phyloP scores from a whole-genome alignment of 78 protist genomes.

The Polysphondylium violaceum region DNA sequence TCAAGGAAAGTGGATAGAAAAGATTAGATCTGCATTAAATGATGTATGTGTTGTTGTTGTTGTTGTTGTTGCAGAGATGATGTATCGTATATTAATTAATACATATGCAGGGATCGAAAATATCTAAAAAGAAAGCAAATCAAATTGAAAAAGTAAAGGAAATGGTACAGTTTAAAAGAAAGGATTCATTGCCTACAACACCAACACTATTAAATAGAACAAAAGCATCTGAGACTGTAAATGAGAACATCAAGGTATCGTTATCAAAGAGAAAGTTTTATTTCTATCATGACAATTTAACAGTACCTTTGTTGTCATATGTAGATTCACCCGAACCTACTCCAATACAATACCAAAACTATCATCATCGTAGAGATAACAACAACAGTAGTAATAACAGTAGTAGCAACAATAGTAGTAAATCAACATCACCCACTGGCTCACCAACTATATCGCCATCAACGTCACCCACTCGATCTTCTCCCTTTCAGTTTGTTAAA shows the following conservation, averaged over 20 bases:
- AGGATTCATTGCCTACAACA: slow-evolving; percentile 40
- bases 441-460: slow-evolving; percentile 9
- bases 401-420: background rate
- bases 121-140: slow-evolving; percentile 14
- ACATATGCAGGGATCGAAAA: background rate
- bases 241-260: slow-evolving; percentile 31
- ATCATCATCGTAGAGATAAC: background rate
- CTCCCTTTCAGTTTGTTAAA: too few species aligned
- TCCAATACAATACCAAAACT: background rate
- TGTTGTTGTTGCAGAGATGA: too few species aligned
- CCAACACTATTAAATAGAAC: slow-evolving; percentile 62
- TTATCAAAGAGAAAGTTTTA: slow-evolving; percentile 54
- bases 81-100: too few species aligned
- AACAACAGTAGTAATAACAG: background rate
- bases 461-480: background rate
- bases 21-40: slow-evolving; percentile 2
- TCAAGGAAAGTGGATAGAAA: slow-evolving; percentile 68
- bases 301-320: slow-evolving; percentile 24
- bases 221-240: slow-evolving; percentile 14
- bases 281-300: slow-evolving; percentile 38
- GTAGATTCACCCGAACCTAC: background rate
- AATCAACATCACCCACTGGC: background rate
- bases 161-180: background rate
- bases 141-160: slow-evolving; percentile 24
- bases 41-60: background rate